Evolutionary conservation across 176 grass and related monocot genomes (phyloP).

Genomic region (Carex parvula): DNA sequence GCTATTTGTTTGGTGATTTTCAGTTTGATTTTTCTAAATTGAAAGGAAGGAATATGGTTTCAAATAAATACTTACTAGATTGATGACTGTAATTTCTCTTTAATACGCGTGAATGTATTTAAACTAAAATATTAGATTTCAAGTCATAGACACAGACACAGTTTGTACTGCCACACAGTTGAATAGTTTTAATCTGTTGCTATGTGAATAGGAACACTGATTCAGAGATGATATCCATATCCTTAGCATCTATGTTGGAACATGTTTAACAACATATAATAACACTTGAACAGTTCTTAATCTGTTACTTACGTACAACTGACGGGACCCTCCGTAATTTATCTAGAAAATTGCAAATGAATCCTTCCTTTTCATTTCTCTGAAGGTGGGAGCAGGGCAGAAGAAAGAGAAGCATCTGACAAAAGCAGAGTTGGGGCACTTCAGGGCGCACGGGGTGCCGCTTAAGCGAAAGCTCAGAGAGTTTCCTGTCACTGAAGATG

Average conservation of each 20-base stretch:
- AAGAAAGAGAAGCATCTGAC: conserved; percentile 99
- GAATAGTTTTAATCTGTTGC: no score
- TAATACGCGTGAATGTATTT: not conserved
- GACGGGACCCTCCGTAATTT: conserved; percentile 3
- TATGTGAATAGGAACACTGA: not conserved
- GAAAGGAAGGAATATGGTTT: not conserved
- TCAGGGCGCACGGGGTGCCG: conserved; percentile 74
- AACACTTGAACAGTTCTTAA: not conserved
- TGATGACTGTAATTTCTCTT: not conserved
- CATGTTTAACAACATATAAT: not conserved
- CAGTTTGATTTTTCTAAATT: not conserved
- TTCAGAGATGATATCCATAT: not conserved
- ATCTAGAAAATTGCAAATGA: not conserved
- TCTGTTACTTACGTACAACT: not conserved
- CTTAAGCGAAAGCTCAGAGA: conserved; percentile 93
- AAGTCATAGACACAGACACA: not conserved
- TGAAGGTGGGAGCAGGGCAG: conserved; percentile 84
- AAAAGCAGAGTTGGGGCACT: conserved; percentile 85
- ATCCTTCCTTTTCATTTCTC: conserved; percentile 19
- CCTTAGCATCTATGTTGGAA: not conserved
- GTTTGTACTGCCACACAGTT: not conserved
- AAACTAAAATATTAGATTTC: not conserved
- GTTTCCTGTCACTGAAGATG: conserved; percentile 92
- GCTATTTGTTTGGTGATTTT: not conserved
- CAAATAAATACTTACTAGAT: not conserved